Conservation (phyloP, 768 basidiomycete species). For the Chalciporus sphaerocephalus region DNA sequence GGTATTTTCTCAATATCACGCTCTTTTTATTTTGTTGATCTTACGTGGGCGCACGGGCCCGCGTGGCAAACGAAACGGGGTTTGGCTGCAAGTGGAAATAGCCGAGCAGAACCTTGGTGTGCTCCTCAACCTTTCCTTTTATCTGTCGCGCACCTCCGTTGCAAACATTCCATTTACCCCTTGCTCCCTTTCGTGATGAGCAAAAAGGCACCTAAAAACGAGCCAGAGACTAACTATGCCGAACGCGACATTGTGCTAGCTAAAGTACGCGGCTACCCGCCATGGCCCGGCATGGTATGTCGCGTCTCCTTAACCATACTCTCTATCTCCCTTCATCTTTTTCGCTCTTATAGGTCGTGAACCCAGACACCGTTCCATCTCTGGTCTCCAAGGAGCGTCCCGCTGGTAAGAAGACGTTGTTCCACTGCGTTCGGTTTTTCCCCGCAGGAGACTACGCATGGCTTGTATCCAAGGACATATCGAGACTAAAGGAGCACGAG, state of each 20-base stretch:
- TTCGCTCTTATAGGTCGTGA: conserved; percentile 59
- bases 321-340: conserved; percentile 9
- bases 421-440: conserved; percentile 84
- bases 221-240: conserved; percentile 50
- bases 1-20: conserved; percentile 30
- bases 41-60: conserved; percentile 38
- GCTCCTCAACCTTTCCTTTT: conserved; percentile 39
- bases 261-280: conserved; percentile 90
- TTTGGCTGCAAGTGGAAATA: conserved; percentile 38
- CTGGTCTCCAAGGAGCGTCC: conserved; percentile 70
- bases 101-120: conserved; percentile 39
- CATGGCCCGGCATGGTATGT: conserved; percentile 94
- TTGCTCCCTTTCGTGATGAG: conserved; percentile 32
- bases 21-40: conserved; percentile 34
- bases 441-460: conserved; percentile 90
- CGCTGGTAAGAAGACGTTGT: conserved; percentile 60
- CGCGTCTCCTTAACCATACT: conserved; percentile 19
- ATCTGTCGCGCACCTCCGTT: conserved; percentile 32
- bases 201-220: conserved; percentile 49
- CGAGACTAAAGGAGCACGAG: conserved; percentile 68
- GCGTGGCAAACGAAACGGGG: conserved; percentile 38
- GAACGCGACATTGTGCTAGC: conserved; percentile 84
- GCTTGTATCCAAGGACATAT: conserved; percentile 79
- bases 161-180: conserved; percentile 15
- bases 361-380: conserved; percentile 60